Base-by-base conservation (phyloP, 352 stramenopile genomes). In the Pythium dissotocum region DNA sequence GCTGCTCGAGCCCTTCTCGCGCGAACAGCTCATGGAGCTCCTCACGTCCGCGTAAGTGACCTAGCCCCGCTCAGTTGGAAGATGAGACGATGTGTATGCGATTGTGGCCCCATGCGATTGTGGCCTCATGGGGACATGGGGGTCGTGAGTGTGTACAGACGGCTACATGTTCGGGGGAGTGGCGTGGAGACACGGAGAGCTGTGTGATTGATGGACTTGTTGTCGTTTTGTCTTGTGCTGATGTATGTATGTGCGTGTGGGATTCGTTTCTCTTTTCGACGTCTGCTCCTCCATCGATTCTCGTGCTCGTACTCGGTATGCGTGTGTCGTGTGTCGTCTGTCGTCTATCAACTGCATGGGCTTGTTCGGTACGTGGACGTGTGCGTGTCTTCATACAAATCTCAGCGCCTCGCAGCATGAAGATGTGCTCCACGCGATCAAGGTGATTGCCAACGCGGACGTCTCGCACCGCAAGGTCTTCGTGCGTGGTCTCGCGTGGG, bases 401-500 rank as follows among this genome's bases (percentile, higher is more conserved):
- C 9, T 14, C 67, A 94, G 86, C 44, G 82, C 86, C 57, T 70
- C 75, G 61, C 77, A 90, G 72, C 77, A 89, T 64, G 70, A 88
- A 48, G 69, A 75, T 36, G 73, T 94, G 58, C 79, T 83, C 57
- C 63, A 79, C 53, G 78, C 85, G 69, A 78, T 94, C 61, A 89
- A 86, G 71, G 65, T 74, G 30, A 73, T 79, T 65, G 81, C 73
- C 21, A 87, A 76, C 57, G 72, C 71, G 30, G 77, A 85, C 70
- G 57, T 90, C n/a, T 67, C 70, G 46, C 79, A 90, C 58, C 77
- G 86, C 68, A 90, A 90, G 65, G 77, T 94, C 42, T 88, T 90
- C 69, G 79, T 94, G 68, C 76, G 77, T 53, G 80, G 79, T 13
- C 75, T 94, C 49, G 72, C 85, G 38, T 85, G 76, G 76, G 73